These are phyloP conservation scores for Nicotiana knightiana DNA, from an alignment of 257 asterid species.

Conservation along the genomic window DNA sequence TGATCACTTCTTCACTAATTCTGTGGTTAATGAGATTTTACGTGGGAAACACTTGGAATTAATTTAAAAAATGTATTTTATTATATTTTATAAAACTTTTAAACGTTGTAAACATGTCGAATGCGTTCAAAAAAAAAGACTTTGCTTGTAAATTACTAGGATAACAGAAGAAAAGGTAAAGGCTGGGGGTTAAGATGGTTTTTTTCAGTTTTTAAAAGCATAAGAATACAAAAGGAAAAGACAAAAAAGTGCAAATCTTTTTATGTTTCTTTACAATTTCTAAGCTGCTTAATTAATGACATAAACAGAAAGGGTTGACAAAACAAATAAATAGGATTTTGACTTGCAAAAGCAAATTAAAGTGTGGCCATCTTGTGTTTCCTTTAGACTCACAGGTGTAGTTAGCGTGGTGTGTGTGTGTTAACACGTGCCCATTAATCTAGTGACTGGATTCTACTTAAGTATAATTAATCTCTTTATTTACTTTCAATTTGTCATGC, in stretches of 20 bases:
- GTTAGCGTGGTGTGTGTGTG: conserved; percentile 9
- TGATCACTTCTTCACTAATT: not conserved
- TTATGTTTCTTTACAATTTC: not conserved
- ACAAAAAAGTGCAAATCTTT: not conserved
- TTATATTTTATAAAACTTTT: not conserved
- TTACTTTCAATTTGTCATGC: not conserved
- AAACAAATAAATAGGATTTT: not conserved
- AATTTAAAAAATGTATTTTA: no score
- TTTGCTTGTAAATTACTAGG: not conserved
- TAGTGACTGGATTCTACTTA: not conserved
- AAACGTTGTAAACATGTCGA: not conserved
- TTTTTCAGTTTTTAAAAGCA: not conserved
- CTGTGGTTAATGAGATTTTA: not conserved
- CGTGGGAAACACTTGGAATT: not conserved
- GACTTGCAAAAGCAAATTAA: not conserved
- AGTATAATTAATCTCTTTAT: not conserved
- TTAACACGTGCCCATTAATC: conserved; percentile 10
- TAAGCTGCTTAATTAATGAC: not conserved
- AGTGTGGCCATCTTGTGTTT: conserved; percentile 1
- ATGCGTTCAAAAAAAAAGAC: not conserved
- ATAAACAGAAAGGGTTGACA: not conserved
- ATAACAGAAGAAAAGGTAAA: not conserved
- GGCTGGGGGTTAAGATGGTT: not conserved
- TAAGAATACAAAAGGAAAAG: not conserved
- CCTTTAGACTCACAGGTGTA: not conserved